phyloP scores from a whole-genome alignment of 2,329 filamentous ascomycete genomes.

The Corniculantispora saksenae region DNA sequence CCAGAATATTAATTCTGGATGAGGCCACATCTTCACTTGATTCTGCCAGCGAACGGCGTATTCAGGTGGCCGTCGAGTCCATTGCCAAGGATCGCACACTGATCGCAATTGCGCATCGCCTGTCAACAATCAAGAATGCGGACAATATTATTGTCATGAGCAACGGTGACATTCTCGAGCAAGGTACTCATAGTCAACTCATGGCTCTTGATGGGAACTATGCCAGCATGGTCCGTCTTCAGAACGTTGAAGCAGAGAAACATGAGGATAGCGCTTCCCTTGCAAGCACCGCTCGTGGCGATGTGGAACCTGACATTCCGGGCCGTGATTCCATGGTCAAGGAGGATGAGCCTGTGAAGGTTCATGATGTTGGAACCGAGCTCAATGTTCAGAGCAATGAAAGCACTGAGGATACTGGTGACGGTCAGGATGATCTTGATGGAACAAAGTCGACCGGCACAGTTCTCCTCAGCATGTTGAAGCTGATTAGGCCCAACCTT shows the following conservation, averaged over 20 bases:
- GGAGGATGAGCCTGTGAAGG: conserved; percentile 33
- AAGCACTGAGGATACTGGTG: conserved; percentile 32
- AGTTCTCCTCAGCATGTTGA: conserved; percentile 40
- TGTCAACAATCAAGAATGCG: conserved; percentile 63
- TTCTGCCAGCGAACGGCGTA: conserved; percentile 56
- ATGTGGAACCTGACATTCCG: conserved; percentile 44
- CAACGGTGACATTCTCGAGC: conserved; percentile 60
- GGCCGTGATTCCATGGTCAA: conserved; percentile 41
- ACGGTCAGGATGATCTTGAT: conserved; percentile 36
- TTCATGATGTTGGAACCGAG: conserved; percentile 36
- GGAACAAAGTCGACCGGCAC: conserved; percentile 40
- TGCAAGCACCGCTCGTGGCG: conserved; percentile 33
- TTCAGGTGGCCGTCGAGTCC: conserved; percentile 50
- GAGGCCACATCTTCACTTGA: conserved; percentile 64
- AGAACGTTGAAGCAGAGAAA: conserved; percentile 37
- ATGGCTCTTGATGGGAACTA: conserved; percentile 54
- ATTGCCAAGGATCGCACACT: conserved; percentile 59
- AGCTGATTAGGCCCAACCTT: conserved; percentile 41
- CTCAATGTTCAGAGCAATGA: conserved; percentile 39
- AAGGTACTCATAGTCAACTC: conserved; percentile 64
- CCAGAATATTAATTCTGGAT: conserved; percentile 59
- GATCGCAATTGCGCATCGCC: conserved; percentile 64
- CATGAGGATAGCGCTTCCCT: conserved; percentile 32
- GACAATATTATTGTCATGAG: conserved; percentile 69
- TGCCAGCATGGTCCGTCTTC: conserved; percentile 50